Evolutionary conservation across 306 rosid genomes (phyloP), one percentile per base, ranked within the genome.

Genomic region (Prunus campanulata): DNA sequence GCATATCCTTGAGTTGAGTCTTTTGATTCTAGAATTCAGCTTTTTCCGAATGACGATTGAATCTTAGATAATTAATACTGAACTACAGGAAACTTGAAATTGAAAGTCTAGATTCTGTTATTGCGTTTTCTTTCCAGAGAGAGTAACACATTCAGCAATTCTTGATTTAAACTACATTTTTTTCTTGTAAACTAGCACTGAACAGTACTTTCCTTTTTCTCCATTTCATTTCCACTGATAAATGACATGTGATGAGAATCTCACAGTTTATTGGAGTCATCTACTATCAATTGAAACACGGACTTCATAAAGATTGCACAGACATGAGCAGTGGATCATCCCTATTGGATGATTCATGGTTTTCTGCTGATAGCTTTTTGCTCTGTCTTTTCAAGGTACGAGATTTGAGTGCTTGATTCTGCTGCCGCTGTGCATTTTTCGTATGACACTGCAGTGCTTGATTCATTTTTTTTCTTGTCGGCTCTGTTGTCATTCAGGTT

Each of bases 271-370:
- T 88, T 30, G 87, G 81, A 85, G 91, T 91, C 66, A 77, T 94
- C 86, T 90, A 86, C 79, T 80, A 90, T 88, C 98, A 94, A 83
- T 88, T 90, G 42, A 91, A 87, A 78, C 86, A 82, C 19, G 96
- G 97, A 61, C 88, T 90, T 49, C 88, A 81, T 79, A 94, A 85
- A 78, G 91, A 87, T 55, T 71, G 13, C 27, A 20, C 68, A 57
- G 68, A 78, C 60, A 65, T 78, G 24, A 68, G 62, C 68, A 47
- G 59, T 42, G 70, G 76, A 70, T 78, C 88, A 32, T 68, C 82
- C 61, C 68, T 90, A 75, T 66, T 90, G 69, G 96, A 91, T 68
- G 95, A 94, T 77, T 90, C 97, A 50, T 91, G 89, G 96, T 82
- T 91, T 83, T 82, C 87, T 59, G 66, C 88, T 5, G 90, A 91